These are phyloP conservation scores for Oenanthe sinensis DNA, from an alignment of 129 eudicot species.

Conservation along the genomic window DNA sequence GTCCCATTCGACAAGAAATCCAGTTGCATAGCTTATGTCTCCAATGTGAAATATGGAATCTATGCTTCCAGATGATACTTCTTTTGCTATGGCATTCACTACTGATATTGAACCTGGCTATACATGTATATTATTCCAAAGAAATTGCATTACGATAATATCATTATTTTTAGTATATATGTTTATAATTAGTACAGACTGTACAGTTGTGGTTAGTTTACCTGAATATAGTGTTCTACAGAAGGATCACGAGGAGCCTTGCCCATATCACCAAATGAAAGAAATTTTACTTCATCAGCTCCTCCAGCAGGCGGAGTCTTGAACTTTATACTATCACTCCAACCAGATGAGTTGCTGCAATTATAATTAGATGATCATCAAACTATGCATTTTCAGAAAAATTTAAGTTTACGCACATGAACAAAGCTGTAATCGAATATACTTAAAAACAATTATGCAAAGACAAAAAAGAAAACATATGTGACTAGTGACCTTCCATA, in stretches of 20 bases:
- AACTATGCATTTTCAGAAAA: background rate
- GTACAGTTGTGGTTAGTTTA: background rate
- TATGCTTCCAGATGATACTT: slow-evolving; percentile 48
- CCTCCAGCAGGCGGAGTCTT: slow-evolving; percentile 75
- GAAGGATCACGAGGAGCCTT: slow-evolving; percentile 87
- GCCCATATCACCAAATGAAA: slow-evolving; percentile 94
- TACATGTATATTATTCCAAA: background rate
- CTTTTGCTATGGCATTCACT: slow-evolving; percentile 47
- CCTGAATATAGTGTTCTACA: slow-evolving; percentile 87
- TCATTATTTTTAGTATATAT: background rate
- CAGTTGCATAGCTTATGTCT: slow-evolving; percentile 94
- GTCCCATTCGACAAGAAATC: slow-evolving; percentile 88
- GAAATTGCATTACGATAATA: background rate
- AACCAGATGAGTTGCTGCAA: slow-evolving; percentile 58
- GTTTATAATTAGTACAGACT: background rate
- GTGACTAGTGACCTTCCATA: slow-evolving; percentile 64
- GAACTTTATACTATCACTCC: slow-evolving; percentile 53
- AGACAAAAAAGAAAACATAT: background rate
- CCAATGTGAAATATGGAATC: slow-evolving; percentile 85
- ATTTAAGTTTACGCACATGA: background rate
- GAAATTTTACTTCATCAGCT: slow-evolving; percentile 53
- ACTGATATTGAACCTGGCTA: slow-evolving; percentile 87
- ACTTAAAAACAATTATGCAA: too few species aligned
- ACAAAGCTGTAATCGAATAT: background rate
- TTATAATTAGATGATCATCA: background rate